Evolutionary conservation across 75 land plant species (phyloP), one percentile per base, ranked within the genome.

Genomic region (Selaginella tamariscina): DNA sequence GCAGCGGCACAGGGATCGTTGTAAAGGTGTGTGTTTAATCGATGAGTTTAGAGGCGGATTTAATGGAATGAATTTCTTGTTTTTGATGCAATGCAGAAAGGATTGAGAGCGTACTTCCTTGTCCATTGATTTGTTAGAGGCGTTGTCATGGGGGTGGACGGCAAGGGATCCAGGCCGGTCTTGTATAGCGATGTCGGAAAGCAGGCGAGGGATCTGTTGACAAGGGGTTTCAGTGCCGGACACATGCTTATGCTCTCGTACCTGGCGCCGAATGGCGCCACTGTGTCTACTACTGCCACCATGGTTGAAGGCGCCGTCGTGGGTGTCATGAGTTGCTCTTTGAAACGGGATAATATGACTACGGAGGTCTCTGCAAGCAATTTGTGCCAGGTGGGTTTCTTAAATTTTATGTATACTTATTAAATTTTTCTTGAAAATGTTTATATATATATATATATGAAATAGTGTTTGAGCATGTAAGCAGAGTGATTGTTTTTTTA

Each of bases 191-290:
- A 75, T 0, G 73, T 75, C 22, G 78, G 78, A 31, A 75, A 75
- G 78, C 64, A 66, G 74, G 78, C 78, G 49, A 70, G 65, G 63
- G 78, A 75, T 57, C 24, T 75, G 33, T 56, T 75, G 68, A 39
- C 32, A 24, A 75, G 71, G 78, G 78, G 78, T 13, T 71, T 75
- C 44, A 39, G 64, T 26, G 63, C 66, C 0, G 78, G 78, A 20
- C 78, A 75, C 68, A 71, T 66, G 78, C 68, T 75, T 24, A 64
- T 76, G 75, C 1, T 76, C 30, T 76, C 78, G 49, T 63, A 56
- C 54, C 13, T 76, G 27, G 68, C 69, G 5, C 68, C 78, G 1
- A 33, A 55, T 13, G 78, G 74, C 20, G 68, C 74, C 18, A 66
- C 55, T 0, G n/a, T 76, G 32, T 65, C 74, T 56, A 76, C 65